Evolutionary conservation across 202 grass and related monocot species (phyloP), one percentile per base, ranked within the genome.

Genomic region (Setaria viridis): DNA sequence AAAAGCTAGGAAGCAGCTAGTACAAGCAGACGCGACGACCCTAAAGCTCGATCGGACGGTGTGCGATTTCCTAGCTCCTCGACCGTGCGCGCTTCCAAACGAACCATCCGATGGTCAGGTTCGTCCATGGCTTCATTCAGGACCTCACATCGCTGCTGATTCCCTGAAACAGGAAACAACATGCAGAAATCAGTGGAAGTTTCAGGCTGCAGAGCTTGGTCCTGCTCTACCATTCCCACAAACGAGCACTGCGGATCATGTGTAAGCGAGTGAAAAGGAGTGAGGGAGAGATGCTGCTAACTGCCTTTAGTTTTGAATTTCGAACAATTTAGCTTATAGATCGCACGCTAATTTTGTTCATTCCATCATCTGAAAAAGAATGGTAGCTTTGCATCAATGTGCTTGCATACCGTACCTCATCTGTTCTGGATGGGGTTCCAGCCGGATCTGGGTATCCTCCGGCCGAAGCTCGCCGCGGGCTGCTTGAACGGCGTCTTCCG

Each of bases 341-440:
- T 49, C 69, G 49, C n/a, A 50, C 63, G 63, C 29, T 33, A 33
- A 14, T 63, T 6, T 32, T 63, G 29, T 14, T 0, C 4, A 33
- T 33, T 30, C 11, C 59, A 62, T 13, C 10, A 25, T 25, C 56
- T n/a, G 7, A 10, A 21, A 29, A 60, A 60, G 7, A 60, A 60
- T 29, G 21, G 11, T 29, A 3, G 35, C 13, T 3, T 20, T n/a
- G 6, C 2, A 34, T 33, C 46, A 49, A 13, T 30, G 7, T 77
- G 74, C n/a, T 3, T 76, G 1, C 20, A 8, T 34, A 71, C 64
- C 20, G 5, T 34, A 71, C 64, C 79, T 65, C 8, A 83, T 85
- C 82, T 72, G 77, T 91, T 91, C 67, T 88, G 89, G 48, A 91
- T 78, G 66, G 89, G 85, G 30, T 91, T 91, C 82, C 82, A 91